Percentiles rank a stretch among this genome's conserved stretches.
Conservation (phyloP, 1,139 yeast species). For the Wickerhamomyces sp. region DNA sequence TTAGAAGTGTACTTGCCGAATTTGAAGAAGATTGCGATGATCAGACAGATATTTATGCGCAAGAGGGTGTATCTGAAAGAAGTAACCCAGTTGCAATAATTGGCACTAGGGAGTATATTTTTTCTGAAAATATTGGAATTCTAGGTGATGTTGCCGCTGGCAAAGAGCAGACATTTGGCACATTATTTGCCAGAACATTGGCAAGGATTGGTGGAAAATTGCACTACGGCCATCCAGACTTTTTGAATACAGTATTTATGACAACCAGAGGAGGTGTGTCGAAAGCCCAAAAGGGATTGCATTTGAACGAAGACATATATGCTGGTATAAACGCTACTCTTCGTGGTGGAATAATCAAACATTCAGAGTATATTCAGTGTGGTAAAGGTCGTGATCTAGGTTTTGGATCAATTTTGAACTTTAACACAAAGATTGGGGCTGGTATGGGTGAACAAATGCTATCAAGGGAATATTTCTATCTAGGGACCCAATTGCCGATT, state of each 20-base stretch:
- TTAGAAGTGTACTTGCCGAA: conserved; percentile 61
- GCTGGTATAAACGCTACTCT: conserved; percentile 72
- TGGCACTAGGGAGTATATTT: conserved; percentile 73
- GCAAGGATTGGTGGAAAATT: conserved; percentile 71
- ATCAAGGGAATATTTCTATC: conserved; percentile 68
- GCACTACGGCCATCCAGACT: conserved; percentile 77
- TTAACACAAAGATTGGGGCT: conserved; percentile 75
- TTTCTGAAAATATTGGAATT: conserved; percentile 71
- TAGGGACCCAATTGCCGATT: conserved; percentile 67
- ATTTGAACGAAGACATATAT: conserved; percentile 70
- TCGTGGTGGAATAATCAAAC: conserved; percentile 73
- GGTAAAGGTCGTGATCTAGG: conserved; percentile 82
- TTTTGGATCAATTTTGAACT: conserved; percentile 70
- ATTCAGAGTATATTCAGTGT: conserved; percentile 74
- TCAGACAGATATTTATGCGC: conserved; percentile 37
- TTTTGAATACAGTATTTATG: conserved; percentile 63
- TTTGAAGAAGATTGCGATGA: conserved; percentile 56
- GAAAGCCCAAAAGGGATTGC: conserved; percentile 70
- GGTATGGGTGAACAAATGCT: conserved; percentile 82
- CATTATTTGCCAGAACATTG: conserved; percentile 66
- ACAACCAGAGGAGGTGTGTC: conserved; percentile 76
- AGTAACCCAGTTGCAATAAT: conserved; percentile 67
- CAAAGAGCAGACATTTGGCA: conserved; percentile 74
- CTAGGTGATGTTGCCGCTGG: conserved; percentile 78
- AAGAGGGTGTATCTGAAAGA: conserved; percentile 54